A percentile compares a stretch with the other conserved stretches of the same genome.
Evolutionary conservation across 495 filamentous ascomycete species (phyloP).

Genomic region (Cudoniella acicularis): DNA sequence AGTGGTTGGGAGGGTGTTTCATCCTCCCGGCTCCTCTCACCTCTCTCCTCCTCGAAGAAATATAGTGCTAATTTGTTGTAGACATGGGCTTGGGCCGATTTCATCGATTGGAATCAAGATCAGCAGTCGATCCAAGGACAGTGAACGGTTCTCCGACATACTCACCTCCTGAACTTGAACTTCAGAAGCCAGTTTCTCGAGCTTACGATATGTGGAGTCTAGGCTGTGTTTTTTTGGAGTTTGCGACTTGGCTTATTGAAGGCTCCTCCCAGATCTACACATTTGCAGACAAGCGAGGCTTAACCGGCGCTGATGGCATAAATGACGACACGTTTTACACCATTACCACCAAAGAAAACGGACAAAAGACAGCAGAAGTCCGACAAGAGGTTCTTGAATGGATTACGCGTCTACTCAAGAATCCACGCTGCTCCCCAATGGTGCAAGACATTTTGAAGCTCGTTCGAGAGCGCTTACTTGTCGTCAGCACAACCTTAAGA

Average conservation of each 20-base stretch:
- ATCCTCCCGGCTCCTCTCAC: too few relatives aligned
- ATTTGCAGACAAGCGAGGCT: not conserved
- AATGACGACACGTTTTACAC: not conserved
- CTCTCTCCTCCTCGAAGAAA: too few relatives aligned
- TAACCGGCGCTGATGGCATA: not conserved
- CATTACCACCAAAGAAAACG: not conserved
- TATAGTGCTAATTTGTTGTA: too few relatives aligned
- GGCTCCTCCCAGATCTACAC: not conserved
- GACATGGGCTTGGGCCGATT: slow-evolving; percentile 3
- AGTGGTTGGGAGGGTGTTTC: too few relatives aligned
- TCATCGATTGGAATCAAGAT: not conserved
- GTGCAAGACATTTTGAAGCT: not conserved
- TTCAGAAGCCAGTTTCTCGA: slow-evolving; percentile 19
- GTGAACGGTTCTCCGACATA: slow-evolving; percentile 26
- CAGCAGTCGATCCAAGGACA: not conserved
- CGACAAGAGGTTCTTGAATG: not conserved
- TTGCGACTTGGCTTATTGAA: slow-evolving; percentile 16
- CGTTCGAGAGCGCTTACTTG: not conserved
- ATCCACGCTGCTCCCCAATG: not conserved
- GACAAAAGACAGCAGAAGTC: not conserved
- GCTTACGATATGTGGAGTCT: slow-evolving; percentile 40
- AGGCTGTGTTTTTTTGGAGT: slow-evolving; percentile 40
- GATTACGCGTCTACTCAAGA: not conserved
- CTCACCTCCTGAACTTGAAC: slow-evolving; percentile 31
- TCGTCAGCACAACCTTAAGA: not conserved